A percentile compares a stretch with the other conserved stretches of the same genome.
These are phyloP conservation scores for Hordeum pubiflorum DNA, from an alignment of 202 grass and related monocot genomes.

Conservation along the genomic window DNA sequence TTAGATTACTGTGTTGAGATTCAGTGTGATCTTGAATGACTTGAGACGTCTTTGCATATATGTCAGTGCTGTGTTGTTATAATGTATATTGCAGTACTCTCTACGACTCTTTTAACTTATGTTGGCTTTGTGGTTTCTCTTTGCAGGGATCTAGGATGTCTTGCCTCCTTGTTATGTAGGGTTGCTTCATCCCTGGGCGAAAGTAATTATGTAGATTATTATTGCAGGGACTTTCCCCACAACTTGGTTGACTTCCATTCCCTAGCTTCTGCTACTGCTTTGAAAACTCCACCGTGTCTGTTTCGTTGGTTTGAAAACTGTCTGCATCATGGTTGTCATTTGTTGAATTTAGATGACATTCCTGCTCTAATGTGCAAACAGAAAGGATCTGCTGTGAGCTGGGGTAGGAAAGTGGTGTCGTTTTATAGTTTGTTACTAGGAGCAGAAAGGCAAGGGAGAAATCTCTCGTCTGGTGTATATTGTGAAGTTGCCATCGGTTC, in stretches of 20 bases:
- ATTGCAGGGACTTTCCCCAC: constrained; percentile 73
- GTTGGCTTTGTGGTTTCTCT: constrained; percentile 12
- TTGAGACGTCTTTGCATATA: background rate
- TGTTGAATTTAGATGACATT: constrained; percentile 54
- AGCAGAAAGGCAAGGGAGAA: constrained; percentile 64
- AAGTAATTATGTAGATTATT: constrained; percentile 68
- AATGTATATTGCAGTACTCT: background rate
- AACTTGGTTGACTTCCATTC: constrained; percentile 49
- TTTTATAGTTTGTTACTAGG: constrained; percentile 91
- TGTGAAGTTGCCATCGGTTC: constrained; percentile 87
- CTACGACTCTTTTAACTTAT: background rate
- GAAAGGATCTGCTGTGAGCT: constrained; percentile 62
- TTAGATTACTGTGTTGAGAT: background rate
- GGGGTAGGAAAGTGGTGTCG: constrained; percentile 76
- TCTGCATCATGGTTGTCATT: constrained; percentile 41
- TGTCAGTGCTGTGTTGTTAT: constrained; percentile 5
- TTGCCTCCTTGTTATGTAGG: constrained; percentile 58
- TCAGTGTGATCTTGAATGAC: constrained; percentile 4
- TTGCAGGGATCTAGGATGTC: constrained; percentile 69
- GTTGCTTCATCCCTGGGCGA: constrained; percentile 71
- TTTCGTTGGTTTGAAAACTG: constrained; percentile 85
- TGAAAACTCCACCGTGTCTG: constrained; percentile 57
- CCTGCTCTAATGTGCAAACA: constrained; percentile 58
- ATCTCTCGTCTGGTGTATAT: constrained; percentile 74
- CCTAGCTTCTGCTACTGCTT: constrained; percentile 31